A percentile compares a stretch with the other conserved stretches of the same genome.
These are phyloP conservation scores for Magnaporthales sp. DNA, from an alignment of 2,329 filamentous ascomycete species.

Conservation along the genomic window DNA sequence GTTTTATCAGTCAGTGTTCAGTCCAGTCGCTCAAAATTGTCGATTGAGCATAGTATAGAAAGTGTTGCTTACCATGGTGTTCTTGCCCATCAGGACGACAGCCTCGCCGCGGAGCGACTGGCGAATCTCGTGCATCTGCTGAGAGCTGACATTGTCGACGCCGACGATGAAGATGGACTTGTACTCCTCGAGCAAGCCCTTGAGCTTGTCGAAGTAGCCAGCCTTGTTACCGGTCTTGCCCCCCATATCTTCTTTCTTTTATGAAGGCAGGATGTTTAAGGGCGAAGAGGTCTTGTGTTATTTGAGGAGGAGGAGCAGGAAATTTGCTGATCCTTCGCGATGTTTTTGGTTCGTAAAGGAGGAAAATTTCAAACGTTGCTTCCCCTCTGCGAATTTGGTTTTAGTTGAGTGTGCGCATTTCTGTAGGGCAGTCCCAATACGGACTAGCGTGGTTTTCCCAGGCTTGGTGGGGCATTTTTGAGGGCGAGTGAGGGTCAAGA, in stretches of 20 bases:
- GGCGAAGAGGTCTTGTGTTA: constrained; percentile 39
- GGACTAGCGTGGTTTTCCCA: background rate
- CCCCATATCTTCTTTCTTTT: constrained; percentile 91
- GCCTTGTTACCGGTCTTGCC: constrained; percentile 88
- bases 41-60: background rate
- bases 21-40: background rate
- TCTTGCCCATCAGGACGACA: constrained; percentile 99
- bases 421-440: background rate
- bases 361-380: background rate
- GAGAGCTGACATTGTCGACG: constrained; percentile 99
- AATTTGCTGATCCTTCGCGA: constrained; percentile 7
- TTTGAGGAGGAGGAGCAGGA: constrained; percentile 4
- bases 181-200: constrained; percentile 93
- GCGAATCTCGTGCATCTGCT: constrained; percentile 99
- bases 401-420: background rate
- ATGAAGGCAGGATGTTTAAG: constrained; percentile 99
- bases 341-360: background rate
- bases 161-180: constrained; percentile 94
- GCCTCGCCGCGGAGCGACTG: constrained; percentile 80
- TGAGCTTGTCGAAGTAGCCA: constrained; percentile 99
- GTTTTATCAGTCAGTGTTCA: background rate
- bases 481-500: background rate
- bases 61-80: constrained; percentile 77
- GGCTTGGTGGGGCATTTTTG: background rate
- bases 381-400: background rate